These are phyloP conservation scores for Venturia aucupariae DNA, from an alignment of 2,329 filamentous ascomycete genomes.

Conservation along the genomic window DNA sequence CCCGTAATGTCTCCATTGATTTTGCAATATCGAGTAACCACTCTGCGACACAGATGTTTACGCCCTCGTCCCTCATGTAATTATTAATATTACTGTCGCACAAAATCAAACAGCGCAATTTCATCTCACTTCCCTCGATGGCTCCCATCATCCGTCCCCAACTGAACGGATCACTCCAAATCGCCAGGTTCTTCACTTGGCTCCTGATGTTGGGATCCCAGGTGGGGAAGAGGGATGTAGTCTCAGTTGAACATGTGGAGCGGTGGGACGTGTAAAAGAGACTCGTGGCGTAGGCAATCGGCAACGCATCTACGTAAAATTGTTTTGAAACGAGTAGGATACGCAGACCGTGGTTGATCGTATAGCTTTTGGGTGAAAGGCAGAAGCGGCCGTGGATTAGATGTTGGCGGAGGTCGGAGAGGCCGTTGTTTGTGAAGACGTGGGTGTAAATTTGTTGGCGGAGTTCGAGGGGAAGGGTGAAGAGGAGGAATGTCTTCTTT, in stretches of 20 bases:
- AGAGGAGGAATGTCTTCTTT: not conserved
- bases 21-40: not conserved
- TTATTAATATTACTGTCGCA: not conserved
- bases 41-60: not conserved
- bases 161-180: not conserved
- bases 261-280: not conserved
- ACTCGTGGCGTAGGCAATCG: not conserved
- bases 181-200: not conserved
- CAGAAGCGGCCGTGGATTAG: constrained; percentile 3
- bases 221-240: not conserved
- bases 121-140: not conserved
- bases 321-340: not conserved
- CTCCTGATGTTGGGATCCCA: not conserved
- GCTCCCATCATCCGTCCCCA: not conserved
- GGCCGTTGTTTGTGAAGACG: constrained; percentile 2
- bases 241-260: not conserved
- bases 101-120: not conserved
- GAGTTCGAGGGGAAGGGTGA: constrained; percentile 7
- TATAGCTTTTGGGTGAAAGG: not conserved
- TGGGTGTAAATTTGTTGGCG: constrained; percentile 11
- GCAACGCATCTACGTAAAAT: not conserved
- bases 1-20: not conserved
- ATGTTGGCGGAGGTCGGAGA: not conserved
- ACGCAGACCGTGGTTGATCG: not conserved
- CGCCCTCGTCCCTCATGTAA: constrained; percentile 3